phyloP scores from a whole-genome alignment of 2,329 filamentous ascomycete species.

The Venturia aucupariae region DNA sequence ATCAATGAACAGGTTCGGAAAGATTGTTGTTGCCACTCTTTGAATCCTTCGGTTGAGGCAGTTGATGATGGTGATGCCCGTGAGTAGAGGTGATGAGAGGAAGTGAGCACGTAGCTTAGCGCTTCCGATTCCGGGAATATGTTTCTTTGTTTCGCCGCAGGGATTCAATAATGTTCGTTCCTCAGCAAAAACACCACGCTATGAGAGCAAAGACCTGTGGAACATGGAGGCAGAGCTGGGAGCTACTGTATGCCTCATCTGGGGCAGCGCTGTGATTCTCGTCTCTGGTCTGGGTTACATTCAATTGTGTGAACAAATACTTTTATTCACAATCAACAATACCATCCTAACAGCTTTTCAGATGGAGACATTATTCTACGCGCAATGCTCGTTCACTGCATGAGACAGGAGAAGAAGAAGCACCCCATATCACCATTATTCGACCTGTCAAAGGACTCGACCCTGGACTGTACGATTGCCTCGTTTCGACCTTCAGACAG shows the following conservation, averaged over 20 bases:
- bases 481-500: slow-evolving; percentile 76
- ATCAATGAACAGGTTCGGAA: too few relatives aligned
- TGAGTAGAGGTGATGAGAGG: not conserved
- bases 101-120: too few relatives aligned
- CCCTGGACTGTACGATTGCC: slow-evolving; percentile 81
- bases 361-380: slow-evolving; percentile 12
- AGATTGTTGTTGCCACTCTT: too few relatives aligned
- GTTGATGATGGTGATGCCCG: not conserved
- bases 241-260: slow-evolving; percentile 9
- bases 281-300: slow-evolving; percentile 10
- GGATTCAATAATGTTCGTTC: not conserved
- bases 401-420: slow-evolving; percentile 28
- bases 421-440: slow-evolving; percentile 82
- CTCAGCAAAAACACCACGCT: not conserved
- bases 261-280: slow-evolving; percentile 13
- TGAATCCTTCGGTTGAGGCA: too few relatives aligned
- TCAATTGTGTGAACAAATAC: slow-evolving; percentile 8
- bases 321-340: not conserved
- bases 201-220: not conserved
- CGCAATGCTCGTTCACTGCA: not conserved
- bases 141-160: not conserved
- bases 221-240: slow-evolving; percentile 11
- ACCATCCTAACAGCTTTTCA: not conserved
- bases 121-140: not conserved
- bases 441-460: slow-evolving; percentile 91